Evolutionary conservation across 2,329 filamentous ascomycete species (phyloP).

Genomic region (Cercospora sp.): DNA sequence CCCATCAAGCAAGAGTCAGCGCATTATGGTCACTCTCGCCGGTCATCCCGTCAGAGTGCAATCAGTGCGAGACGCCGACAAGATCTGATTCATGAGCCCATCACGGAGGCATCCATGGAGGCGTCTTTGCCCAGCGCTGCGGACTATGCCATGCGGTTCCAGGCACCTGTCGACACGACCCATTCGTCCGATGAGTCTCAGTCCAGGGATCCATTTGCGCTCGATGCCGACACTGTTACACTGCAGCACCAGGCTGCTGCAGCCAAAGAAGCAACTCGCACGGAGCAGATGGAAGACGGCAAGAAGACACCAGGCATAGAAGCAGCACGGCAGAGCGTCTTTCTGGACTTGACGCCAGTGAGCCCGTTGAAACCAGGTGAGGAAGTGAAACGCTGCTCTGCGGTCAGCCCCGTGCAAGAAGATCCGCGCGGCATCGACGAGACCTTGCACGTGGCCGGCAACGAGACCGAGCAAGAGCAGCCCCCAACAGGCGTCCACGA

Average conservation of each 20-base stretch:
- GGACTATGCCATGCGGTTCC: constrained; percentile 40
- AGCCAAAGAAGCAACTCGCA: constrained; percentile 21
- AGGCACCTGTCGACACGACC: constrained; percentile 35
- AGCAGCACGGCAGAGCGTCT: constrained; percentile 12
- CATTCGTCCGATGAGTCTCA: constrained; percentile 36
- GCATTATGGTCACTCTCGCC: constrained; percentile 12
- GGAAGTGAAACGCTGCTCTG: constrained; percentile 34
- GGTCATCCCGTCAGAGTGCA: constrained; percentile 17
- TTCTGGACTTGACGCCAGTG: constrained; percentile 30
- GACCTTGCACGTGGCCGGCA: constrained; percentile 27
- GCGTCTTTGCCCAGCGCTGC: constrained; percentile 31
- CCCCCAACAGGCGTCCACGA: constrained; percentile 12
- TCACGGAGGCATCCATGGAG: constrained; percentile 28
- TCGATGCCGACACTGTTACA: constrained; percentile 41
- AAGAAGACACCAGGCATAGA: constrained; percentile 20
- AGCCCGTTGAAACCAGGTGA: constrained; percentile 37
- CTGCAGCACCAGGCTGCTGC: constrained; percentile 34
- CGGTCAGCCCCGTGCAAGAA: constrained; percentile 39
- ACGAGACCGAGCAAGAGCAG: constrained; percentile 16
- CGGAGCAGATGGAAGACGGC: constrained; percentile 13
- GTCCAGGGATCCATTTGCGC: constrained; percentile 36
- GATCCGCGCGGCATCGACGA: constrained; percentile 34
- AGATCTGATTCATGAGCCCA: constrained; percentile 26
- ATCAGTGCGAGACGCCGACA: constrained; percentile 19
- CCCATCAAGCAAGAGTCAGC: not conserved